Percentiles rank a stretch among this genome's conserved stretches.
Evolutionary conservation across 2,329 filamentous ascomycete genomes (phyloP).

Genomic region (Sporothrix brunneoviolacea): DNA sequence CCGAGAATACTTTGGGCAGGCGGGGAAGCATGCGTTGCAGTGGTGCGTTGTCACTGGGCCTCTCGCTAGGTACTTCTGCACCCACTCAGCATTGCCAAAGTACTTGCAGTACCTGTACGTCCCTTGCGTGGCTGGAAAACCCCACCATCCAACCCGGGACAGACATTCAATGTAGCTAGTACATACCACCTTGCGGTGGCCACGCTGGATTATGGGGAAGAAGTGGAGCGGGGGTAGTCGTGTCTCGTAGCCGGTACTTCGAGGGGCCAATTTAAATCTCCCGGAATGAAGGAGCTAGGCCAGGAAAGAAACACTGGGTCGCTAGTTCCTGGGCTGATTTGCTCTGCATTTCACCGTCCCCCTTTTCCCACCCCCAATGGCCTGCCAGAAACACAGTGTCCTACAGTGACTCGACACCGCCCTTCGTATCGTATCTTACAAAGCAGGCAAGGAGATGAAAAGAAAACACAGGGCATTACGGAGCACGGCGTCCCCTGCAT

Average conservation of each 20-base stretch:
- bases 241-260: constrained; percentile 15
- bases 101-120: background rate
- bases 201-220: too few species aligned
- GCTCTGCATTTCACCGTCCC: background rate
- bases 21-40: constrained; percentile 4
- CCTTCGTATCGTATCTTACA: too few species aligned
- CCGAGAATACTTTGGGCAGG: constrained; percentile 10
- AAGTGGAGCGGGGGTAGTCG: background rate
- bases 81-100: too few species aligned
- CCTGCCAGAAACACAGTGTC: too few species aligned
- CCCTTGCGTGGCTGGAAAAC: constrained; percentile 6
- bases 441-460: too few species aligned
- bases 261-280: constrained; percentile 18
- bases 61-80: background rate
- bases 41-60: background rate
- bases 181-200: background rate
- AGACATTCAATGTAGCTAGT: background rate
- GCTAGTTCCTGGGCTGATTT: constrained; percentile 12
- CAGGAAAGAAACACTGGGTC: constrained; percentile 12
- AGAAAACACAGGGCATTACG: too few species aligned
- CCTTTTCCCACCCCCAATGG: background rate
- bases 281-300: constrained; percentile 19
- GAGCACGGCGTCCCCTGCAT: too few species aligned
- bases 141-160: constrained; percentile 10
- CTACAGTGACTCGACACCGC: too few species aligned